Evolutionary conservation across 805 yeast genomes (phyloP), one percentile per base, ranked within the genome.

Genomic region (Spathaspora gorwiae): DNA sequence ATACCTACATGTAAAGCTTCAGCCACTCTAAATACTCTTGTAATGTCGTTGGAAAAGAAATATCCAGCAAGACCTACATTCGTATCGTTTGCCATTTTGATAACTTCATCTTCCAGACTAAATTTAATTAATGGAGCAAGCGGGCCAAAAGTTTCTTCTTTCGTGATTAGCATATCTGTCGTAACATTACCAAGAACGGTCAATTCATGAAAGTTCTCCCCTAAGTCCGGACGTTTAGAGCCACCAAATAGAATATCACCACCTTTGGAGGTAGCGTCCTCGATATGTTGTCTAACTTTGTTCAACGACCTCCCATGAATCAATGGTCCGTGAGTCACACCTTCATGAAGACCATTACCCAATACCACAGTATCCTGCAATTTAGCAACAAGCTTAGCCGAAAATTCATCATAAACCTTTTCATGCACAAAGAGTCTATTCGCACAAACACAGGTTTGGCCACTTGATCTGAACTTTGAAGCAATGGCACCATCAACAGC

Each of bases 141-240:
- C 2, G 95, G 95, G 2, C 94, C 95, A 61, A 87, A 87, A 2
- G 90, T 85, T 61, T 87, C 95, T 54, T 85, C 90, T n/a, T 62
- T 52, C 53, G 76, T 71, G 31, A 86, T 78, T 36, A 61, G 51
- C 80, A 86, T 85, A 15, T 70, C 72, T 2, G 67, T 60, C 40
- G 81, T 78, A 39, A 80, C 85, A 48, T 79, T 76, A n/a, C 78
- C 71, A 42, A 87, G 60, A 11, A 87, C 72, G 0, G 95, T 87
- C 46, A 87, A 81, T 26, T 79, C 82, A 57, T 75, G 87, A 70
- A 81, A 87, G 56, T 70, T 70, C 37, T 74, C 77, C 5, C 92
- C 92, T 13, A 84, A 54, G 26, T 76, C 78, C 3, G 75, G 60
- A 29, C 79, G 73, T 12, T 64, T 60, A 3, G 68, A 56, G 31